A percentile compares a stretch with the other conserved stretches of the same genome.
phyloP scores from a whole-genome alignment of 345 rosid species.

The Hibiscus tridactylites region DNA sequence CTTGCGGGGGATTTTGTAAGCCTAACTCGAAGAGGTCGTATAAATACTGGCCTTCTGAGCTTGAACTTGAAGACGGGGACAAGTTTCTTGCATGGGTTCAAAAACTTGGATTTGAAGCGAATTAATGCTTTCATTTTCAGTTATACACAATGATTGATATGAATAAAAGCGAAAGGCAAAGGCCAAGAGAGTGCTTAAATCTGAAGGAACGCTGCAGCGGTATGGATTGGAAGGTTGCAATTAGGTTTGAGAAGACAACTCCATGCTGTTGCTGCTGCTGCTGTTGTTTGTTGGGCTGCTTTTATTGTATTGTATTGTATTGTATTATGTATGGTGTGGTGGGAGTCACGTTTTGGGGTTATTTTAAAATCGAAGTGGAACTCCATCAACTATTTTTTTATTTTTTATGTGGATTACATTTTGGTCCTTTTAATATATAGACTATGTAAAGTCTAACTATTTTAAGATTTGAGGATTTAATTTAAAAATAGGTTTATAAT shows the following conservation, averaged over 20 bases:
- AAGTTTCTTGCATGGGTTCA: constrained; percentile 40
- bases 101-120: constrained; percentile 56
- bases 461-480: too few relatives aligned
- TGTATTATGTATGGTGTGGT: not conserved
- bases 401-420: not conserved
- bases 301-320: not conserved
- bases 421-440: too few relatives aligned
- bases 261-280: not conserved
- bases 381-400: not conserved
- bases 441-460: too few relatives aligned
- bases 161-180: too few relatives aligned
- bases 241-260: not conserved
- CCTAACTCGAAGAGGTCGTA: constrained; percentile 25
- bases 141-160: constrained; percentile 14
- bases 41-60: constrained; percentile 39
- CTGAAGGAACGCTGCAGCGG: constrained; percentile 16
- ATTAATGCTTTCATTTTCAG: constrained; percentile 47
- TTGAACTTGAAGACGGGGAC: constrained; percentile 34
- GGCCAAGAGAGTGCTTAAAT: constrained; percentile 7
- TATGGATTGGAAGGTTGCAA: constrained; percentile 8
- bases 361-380: not conserved
- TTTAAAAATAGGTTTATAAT: too few relatives aligned
- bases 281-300: not conserved
- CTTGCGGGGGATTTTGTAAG: constrained; percentile 13
- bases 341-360: not conserved